Evolutionary conservation across 2,329 filamentous ascomycete species (phyloP), one percentile per base, ranked within the genome.

Genomic region (Aspergillus eucalypticola): DNA sequence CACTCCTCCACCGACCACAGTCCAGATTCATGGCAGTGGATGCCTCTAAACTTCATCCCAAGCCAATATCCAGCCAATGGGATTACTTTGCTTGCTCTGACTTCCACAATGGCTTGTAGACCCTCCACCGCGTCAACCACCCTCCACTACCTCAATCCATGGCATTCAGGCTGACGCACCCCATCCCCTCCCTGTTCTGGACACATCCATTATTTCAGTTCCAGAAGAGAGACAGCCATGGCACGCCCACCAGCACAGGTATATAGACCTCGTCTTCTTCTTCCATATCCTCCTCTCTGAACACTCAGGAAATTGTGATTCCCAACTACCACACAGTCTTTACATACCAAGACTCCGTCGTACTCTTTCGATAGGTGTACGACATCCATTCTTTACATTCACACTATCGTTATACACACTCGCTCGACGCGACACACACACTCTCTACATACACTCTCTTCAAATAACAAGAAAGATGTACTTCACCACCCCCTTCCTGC

Each of bases 401-500:
- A 49, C 41, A 44, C 41, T 44, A 13, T 44, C 41, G 17, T 44
- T 44, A 21, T 21, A 44, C 19, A n/a, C 35, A 41, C 29, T 56
- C 53, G 57, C 62, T 62, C 21, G 60, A 64, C 56, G 60, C 59
- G 51, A 58, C 13, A 32, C n/a, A 50, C 10, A 15, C 44, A 2
- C 32, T 29, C 19, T 15, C 44, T 25, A 39, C 21, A 49, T 10
- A 29, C 27, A 29, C 27, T 29, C 27, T 29, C 27, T 29, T 29
- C 21, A 17, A 25, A 42, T n/a, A n/a, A 13, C 15, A 48, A 41
- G 57, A 60, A 67, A 54, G 54, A 74, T 74, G 71, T 67, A 71
- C 27, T 65, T 73, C 67, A 60, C 65, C 61, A 71, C 69, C 59
- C 68, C 71, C 60, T 56, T 73, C 41, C 50, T 72, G 62, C 50